Percentiles rank a stretch among this genome's conserved stretches.
Evolutionary conservation across 352 stramenopile species (phyloP).

Genomic region (Globisporangium barbulae): DNA sequence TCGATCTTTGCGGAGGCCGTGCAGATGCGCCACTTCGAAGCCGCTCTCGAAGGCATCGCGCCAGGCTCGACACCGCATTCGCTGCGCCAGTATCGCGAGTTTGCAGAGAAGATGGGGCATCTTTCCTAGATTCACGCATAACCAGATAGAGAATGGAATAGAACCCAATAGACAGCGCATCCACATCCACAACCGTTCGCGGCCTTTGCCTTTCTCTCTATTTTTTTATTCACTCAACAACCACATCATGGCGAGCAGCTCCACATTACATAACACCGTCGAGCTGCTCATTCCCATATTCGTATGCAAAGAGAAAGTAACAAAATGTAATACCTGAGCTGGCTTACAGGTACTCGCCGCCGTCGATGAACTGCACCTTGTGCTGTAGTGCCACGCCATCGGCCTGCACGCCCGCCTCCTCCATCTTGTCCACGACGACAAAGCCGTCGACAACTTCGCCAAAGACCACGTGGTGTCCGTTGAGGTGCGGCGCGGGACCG

Average conservation of each 20-base stretch:
- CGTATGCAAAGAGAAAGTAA: neutral
- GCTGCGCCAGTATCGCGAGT: slow-evolving; percentile 55
- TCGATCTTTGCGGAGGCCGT: slow-evolving; percentile 55
- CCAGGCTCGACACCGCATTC: slow-evolving; percentile 57
- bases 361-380: slow-evolving; percentile 73
- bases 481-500: slow-evolving; percentile 59
- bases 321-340: neutral
- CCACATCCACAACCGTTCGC: neutral
- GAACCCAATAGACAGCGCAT: neutral
- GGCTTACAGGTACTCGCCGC: slow-evolving; percentile 57
- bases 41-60: slow-evolving; percentile 40
- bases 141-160: neutral
- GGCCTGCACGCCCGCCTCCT: slow-evolving; percentile 50
- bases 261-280: neutral
- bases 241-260: neutral
- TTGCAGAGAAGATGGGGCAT: slow-evolving; percentile 58
- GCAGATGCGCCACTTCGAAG: slow-evolving; percentile 55
- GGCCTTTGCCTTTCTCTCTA: neutral
- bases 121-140: slow-evolving; percentile 21
- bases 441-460: slow-evolving; percentile 84
- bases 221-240: neutral
- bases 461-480: slow-evolving; percentile 85
- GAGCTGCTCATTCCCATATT: neutral
- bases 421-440: slow-evolving; percentile 82
- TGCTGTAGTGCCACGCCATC: slow-evolving; percentile 66